Evolutionary conservation across 495 filamentous ascomycete genomes (phyloP), one percentile per base, ranked within the genome.

Genomic region (Aspergillus biplanus): DNA sequence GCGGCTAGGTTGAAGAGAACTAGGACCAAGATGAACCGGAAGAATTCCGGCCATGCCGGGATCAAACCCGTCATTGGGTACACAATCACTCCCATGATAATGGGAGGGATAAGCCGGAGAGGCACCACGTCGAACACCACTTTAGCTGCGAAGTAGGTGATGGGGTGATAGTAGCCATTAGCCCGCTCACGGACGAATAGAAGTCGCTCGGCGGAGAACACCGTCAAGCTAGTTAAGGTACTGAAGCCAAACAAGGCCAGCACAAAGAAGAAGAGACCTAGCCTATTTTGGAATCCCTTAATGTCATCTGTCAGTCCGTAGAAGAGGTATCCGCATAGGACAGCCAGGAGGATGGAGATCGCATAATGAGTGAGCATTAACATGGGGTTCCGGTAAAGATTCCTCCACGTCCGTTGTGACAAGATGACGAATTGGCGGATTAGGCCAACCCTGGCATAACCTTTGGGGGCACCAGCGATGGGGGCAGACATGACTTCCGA

Each of bases 351-450:
- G 64, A 99, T 97, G 21, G 95, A 91, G 66, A 97, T 98, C n/a
- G 93, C 94, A 73, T 99, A 99, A 78, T 99, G 95, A 0, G 96
- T 97, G 52, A 99, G 84, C 95, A 99, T 99, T 50, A 99, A 79
- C 87, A 97, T 93, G 16, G 95, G 95, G 74, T 99, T 97, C 44
- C 95, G 88, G 78, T 99, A 97, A 4, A 99, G 87, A 68, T 99
- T 99, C 63, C 89, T 90, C 96, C 96, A 98, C 0, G 96, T 99
- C 33, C 95, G 86, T 67, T 87, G 84, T 7, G 92, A 96, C 31
- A 99, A 82, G 67, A 99, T 97, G 34, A 85, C 69, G 74, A 98
- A 97, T 71, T 99, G 95, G 33, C 90, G 82, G 11, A 83, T 58
- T 61, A 89, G 87, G 27, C 96, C 87, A 62, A 97, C 77, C 59